Evolutionary conservation across 1,284 basidiomycete species (phyloP).

Genomic region (Microbotryum saponariae): DNA sequence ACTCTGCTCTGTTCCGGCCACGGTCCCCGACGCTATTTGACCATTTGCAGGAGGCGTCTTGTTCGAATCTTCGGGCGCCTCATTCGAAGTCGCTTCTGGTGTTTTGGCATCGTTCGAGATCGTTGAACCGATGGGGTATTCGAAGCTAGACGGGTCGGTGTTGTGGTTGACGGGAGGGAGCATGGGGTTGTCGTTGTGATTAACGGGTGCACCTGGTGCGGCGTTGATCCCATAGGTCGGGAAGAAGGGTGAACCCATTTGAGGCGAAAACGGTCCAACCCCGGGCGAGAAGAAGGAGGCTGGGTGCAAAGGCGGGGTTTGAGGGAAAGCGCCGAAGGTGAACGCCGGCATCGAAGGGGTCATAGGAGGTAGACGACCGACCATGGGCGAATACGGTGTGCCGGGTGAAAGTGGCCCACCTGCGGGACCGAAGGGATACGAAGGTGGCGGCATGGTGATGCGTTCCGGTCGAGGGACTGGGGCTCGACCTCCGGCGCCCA

Average conservation of each 20-base stretch:
- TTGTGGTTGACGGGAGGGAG: conserved; percentile 9
- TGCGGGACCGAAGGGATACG: conserved; percentile 33
- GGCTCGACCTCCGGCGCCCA: conserved; percentile 33
- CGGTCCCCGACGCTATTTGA: background rate
- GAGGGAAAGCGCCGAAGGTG: conserved; percentile 41
- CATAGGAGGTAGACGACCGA: conserved; percentile 36
- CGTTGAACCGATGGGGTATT: background rate
- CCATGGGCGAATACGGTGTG: conserved; percentile 19
- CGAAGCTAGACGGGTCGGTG: background rate
- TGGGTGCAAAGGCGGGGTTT: conserved; percentile 42
- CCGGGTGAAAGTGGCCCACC: conserved; percentile 5
- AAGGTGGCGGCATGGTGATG: conserved; percentile 28
- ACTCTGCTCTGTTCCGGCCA: conserved; percentile 3
- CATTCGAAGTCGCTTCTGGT: background rate
- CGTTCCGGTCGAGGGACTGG: conserved; percentile 13
- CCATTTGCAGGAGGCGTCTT: background rate
- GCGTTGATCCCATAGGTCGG: conserved; percentile 10
- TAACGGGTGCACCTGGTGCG: conserved; percentile 9
- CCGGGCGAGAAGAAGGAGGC: conserved; percentile 40
- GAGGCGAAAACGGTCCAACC: conserved; percentile 36
- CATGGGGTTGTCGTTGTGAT: conserved; percentile 22
- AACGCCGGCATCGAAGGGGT: conserved; percentile 45
- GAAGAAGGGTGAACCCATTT: conserved; percentile 23
- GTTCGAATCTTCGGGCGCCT: background rate
- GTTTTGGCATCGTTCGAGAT: conserved; percentile 1